These are phyloP conservation scores for Nakazawaea ambrosiae DNA, from an alignment of 805 yeast species.

Conservation along the genomic window DNA sequence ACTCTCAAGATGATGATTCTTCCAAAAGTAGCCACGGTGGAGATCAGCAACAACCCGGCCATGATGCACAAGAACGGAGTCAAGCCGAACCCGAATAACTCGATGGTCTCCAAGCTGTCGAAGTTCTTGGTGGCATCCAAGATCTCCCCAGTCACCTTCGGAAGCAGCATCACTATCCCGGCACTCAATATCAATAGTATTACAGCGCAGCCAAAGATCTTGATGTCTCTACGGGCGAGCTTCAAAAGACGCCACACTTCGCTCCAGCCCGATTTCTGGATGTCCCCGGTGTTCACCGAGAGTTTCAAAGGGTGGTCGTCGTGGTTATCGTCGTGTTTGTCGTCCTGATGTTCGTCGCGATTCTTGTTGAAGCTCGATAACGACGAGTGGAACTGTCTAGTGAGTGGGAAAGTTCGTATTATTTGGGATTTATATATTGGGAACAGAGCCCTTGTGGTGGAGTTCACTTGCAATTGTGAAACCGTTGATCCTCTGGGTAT, in stretches of 20 bases:
- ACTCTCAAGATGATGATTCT: conserved; percentile 68
- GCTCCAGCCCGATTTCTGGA: conserved; percentile 25
- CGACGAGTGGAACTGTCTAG: no score
- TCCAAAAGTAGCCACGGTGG: conserved; percentile 76
- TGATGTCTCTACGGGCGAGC: conserved; percentile 39
- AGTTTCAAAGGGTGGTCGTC: conserved; percentile 19
- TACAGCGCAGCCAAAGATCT: conserved; percentile 35
- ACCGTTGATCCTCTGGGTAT: no score
- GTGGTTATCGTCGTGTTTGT: no score
- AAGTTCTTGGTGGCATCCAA: conserved; percentile 39
- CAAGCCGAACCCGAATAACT: conserved; percentile 52
- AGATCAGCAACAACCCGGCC: conserved; percentile 57
- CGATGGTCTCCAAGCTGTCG: conserved; percentile 18
- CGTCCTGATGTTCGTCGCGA: no score
- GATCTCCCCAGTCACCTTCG: conserved; percentile 49
- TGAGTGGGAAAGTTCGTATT: no score
- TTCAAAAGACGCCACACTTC: conserved; percentile 33
- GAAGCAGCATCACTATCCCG: conserved; percentile 43
- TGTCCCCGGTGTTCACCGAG: conserved; percentile 19
- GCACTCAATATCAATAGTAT: conserved; percentile 39
- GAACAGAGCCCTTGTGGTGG: no score
- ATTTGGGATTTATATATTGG: no score
- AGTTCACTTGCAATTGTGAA: no score
- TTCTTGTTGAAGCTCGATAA: no score
- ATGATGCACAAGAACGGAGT: conserved; percentile 54